phyloP scores from a whole-genome alignment of 345 rosid species.

The Eucalyptus polybractea region DNA sequence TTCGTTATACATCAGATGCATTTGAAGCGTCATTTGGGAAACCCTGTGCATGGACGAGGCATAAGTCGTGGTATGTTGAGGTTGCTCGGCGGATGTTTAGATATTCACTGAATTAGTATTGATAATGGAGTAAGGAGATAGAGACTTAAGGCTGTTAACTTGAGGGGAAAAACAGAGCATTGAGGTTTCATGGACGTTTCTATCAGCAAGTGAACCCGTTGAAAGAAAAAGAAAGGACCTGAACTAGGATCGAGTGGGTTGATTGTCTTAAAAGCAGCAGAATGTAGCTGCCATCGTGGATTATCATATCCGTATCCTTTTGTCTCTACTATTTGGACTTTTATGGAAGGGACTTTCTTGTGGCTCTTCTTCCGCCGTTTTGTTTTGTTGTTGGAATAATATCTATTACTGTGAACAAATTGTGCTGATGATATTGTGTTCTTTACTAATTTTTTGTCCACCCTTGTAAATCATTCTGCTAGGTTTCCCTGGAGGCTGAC shows the following conservation, averaged over 20 bases:
- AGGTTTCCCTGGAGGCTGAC: slow-evolving; percentile 92
- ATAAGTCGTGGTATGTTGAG: neutral
- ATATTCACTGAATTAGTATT: neutral
- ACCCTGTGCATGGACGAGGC: neutral
- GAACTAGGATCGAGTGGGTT: neutral
- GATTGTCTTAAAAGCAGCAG: neutral
- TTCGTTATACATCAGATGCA: neutral
- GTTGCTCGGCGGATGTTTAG: neutral
- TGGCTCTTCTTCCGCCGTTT: neutral
- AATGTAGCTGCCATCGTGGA: neutral
- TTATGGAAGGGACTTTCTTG: neutral
- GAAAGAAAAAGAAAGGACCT: neutral
- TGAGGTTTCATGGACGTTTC: neutral
- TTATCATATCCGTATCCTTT: neutral
- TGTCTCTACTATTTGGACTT: neutral
- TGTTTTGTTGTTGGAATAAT: neutral
- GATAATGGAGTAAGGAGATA: neutral
- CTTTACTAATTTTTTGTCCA: neutral
- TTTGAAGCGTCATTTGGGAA: neutral
- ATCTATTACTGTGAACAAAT: neutral
- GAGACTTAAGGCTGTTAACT: neutral
- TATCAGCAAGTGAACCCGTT: neutral
- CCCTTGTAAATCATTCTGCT: slow-evolving; percentile 1
- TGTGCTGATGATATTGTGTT: neutral
- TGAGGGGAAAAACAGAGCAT: neutral